Evolutionary conservation across 306 rosid species (phyloP), one percentile per base, ranked within the genome.

Genomic region (Macrotyloma uniflorum): DNA sequence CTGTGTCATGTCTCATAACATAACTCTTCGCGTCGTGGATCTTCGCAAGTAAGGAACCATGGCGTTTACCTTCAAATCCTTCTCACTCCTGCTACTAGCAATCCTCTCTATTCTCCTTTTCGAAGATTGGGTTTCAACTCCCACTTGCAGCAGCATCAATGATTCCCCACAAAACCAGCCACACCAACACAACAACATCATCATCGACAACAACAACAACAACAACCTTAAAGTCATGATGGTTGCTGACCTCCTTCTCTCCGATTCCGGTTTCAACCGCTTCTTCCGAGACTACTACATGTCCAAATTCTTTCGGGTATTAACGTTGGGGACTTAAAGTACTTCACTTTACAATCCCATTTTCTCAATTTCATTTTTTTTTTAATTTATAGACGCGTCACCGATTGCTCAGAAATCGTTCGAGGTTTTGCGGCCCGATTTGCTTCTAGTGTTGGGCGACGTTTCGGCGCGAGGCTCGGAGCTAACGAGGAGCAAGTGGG

Each of bases 381-480:
- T 78, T 74, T 81, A 67, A 77, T 83, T 57, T 40, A 40, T 40
- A 33, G 33, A 47, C 72, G 79, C 82, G 42, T 8, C 42, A 36
- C 42, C 42, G 42, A 36, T 36, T 36, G 42, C 42, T 36, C 89
- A 90, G 93, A 90, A 89, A 78, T 90, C 96, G 69, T 85, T 83
- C 70, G 81, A 77, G 58, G 73, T 55, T 66, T 32, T 88, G 86
- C 75, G 83, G 81, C 93, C 93, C 75, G 93, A 90, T 80, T 80
- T 90, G 91, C 87, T 90, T 57, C 54, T 90, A 11, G 90, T 90
- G 43, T 70, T 90, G 84, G 96, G 96, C 26, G 96, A 90, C 64
- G 80, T 90, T 61, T 88, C 96, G 74, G 91, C 96, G 45, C 82
- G 75, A 46, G 96, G 96, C n/a, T 76, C 82, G 26, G 80, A 84